These are phyloP conservation scores for Peribolospora kevripleyi DNA, from an alignment of 768 basidiomycete genomes.

Conservation along the genomic window DNA sequence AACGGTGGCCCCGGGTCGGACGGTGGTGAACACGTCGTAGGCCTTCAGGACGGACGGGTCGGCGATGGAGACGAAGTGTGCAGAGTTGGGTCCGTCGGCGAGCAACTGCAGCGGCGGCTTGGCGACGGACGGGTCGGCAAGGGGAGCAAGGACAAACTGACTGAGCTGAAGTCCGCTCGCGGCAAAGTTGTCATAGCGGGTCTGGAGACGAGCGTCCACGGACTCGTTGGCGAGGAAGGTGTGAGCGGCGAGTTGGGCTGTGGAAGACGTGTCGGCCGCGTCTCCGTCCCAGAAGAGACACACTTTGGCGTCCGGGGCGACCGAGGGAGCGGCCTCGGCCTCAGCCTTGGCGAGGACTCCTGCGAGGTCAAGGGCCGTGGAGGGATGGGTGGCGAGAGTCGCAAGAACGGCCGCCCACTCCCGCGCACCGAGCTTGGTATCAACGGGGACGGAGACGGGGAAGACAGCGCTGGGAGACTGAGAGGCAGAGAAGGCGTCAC, in stretches of 20 bases:
- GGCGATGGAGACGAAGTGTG: slow-evolving; percentile 39
- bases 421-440: slow-evolving; percentile 16
- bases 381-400: slow-evolving; percentile 37
- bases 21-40: slow-evolving; percentile 43
- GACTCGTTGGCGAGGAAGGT: slow-evolving; percentile 27
- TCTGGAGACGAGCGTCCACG: slow-evolving; percentile 36
- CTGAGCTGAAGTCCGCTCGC: slow-evolving; percentile 46
- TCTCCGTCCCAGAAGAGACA: slow-evolving; percentile 14
- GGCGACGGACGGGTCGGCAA: slow-evolving; percentile 22
- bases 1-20: slow-evolving; percentile 41
- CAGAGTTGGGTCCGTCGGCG: slow-evolving; percentile 28
- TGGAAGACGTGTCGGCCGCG: slow-evolving; percentile 8
- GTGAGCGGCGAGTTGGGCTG: slow-evolving; percentile 24
- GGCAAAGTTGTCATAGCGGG: slow-evolving; percentile 50
- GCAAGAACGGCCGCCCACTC: slow-evolving; percentile 23
- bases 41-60: slow-evolving; percentile 54
- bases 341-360: slow-evolving; percentile 8
- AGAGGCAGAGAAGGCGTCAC: slow-evolving; percentile 10
- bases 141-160: slow-evolving; percentile 34
- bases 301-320: slow-evolving; percentile 21
- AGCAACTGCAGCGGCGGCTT: slow-evolving; percentile 5
- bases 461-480: slow-evolving; percentile 14
- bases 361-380: slow-evolving; percentile 31
- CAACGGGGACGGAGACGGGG: slow-evolving; percentile 8
- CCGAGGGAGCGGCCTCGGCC: slow-evolving; percentile 20